These are phyloP conservation scores for Sophora flavescens DNA, from an alignment of 306 rosid species.

Conservation along the genomic window DNA sequence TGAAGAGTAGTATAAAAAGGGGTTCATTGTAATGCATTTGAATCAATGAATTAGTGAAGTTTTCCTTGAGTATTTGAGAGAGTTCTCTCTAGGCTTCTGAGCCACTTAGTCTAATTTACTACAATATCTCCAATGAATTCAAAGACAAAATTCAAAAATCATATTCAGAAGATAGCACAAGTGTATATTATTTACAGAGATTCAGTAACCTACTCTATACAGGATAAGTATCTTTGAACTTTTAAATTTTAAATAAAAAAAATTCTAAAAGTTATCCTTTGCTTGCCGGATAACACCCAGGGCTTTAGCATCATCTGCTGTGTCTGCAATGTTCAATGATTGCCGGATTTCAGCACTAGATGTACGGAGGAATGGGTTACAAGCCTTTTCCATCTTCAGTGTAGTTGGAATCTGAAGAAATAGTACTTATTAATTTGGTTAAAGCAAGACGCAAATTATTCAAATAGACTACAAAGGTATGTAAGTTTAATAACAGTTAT, in stretches of 20 bases:
- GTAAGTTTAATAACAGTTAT: background rate
- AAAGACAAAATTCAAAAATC: constrained; percentile 34
- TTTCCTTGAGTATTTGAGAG: too few species aligned
- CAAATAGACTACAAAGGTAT: constrained; percentile 26
- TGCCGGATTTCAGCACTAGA: constrained; percentile 68
- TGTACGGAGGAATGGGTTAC: constrained; percentile 90
- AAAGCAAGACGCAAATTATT: background rate
- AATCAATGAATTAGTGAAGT: too few species aligned
- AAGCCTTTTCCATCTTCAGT: constrained; percentile 74
- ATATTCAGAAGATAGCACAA: constrained; percentile 27
- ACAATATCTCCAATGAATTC: constrained; percentile 14
- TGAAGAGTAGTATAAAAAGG: too few species aligned
- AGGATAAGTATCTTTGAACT: constrained; percentile 32
- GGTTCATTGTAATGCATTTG: too few species aligned
- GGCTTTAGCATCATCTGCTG: constrained; percentile 79
- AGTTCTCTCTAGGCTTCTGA: too few species aligned
- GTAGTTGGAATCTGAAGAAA: constrained; percentile 74
- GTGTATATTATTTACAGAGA: constrained; percentile 32
- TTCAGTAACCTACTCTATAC: constrained; percentile 48
- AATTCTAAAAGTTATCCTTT: constrained; percentile 70
- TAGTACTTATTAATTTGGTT: constrained; percentile 8
- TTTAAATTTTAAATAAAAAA: background rate
- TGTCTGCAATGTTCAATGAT: constrained; percentile 57
- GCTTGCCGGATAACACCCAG: constrained; percentile 77
- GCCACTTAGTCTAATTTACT: background rate